Percentiles rank a stretch among this genome's conserved stretches.
phyloP scores from a whole-genome alignment of 2,329 filamentous ascomycete genomes.

The Apiospora arundinis region DNA sequence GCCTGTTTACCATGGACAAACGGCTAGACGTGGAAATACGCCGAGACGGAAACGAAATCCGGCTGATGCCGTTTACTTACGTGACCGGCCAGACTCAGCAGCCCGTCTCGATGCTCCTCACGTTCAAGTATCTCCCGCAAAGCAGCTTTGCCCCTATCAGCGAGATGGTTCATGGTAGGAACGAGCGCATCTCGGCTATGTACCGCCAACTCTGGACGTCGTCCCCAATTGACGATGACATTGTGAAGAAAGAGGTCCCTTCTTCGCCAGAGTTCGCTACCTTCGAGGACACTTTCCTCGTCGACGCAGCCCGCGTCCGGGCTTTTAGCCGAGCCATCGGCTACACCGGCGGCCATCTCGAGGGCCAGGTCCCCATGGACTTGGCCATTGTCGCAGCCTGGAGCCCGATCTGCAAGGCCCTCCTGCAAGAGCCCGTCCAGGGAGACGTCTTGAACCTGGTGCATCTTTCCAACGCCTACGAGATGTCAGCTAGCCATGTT shows the following conservation, averaged over 20 bases:
- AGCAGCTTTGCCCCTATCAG: slow-evolving; percentile 92
- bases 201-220: slow-evolving; percentile 86
- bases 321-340: slow-evolving; percentile 96
- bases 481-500: slow-evolving; percentile 85
- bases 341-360: slow-evolving; percentile 93
- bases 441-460: slow-evolving; percentile 94
- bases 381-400: slow-evolving; percentile 94
- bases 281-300: slow-evolving; percentile 81
- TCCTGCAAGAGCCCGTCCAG: slow-evolving; percentile 93
- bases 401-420: slow-evolving; percentile 99
- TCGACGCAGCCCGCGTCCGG: slow-evolving; percentile 89
- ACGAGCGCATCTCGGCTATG: slow-evolving; percentile 97
- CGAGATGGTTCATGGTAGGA: slow-evolving; percentile 90
- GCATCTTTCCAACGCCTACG: slow-evolving; percentile 93
- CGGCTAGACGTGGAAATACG: slow-evolving; percentile 75
- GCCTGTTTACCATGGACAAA: slow-evolving; percentile 45
- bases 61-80: slow-evolving; percentile 87
- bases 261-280: slow-evolving; percentile 79
- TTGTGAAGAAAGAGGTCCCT: slow-evolving; percentile 73
- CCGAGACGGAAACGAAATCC: slow-evolving; percentile 74
- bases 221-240: slow-evolving; percentile 3
- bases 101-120: slow-evolving; percentile 78
- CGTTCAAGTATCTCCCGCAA: slow-evolving; percentile 91
- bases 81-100: slow-evolving; percentile 80
- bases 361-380: slow-evolving; percentile 94